A percentile compares a stretch with the other conserved stretches of the same genome.
Evolutionary conservation across 2,329 filamentous ascomycete species (phyloP).

Genomic region (Fusarium vanettenii): DNA sequence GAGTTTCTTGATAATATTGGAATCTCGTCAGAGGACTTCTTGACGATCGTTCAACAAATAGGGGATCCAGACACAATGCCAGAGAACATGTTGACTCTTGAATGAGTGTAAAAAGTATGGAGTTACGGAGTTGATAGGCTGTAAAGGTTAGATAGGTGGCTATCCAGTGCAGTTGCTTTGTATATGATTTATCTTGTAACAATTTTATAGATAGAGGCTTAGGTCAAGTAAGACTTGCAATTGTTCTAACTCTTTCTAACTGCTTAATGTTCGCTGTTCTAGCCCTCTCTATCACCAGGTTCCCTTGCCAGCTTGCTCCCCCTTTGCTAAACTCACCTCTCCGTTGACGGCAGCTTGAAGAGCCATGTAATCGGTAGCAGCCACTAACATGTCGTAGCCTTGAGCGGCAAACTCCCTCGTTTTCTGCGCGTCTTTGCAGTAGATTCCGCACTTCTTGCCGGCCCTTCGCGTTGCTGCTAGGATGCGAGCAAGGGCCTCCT

Average conservation of each 20-base stretch:
- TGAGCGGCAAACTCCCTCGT: slow-evolving; percentile 63
- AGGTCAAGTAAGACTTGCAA: neutral
- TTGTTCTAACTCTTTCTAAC: neutral
- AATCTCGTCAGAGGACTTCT: slow-evolving; percentile 53
- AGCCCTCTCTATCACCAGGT: neutral
- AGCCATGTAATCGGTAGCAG: slow-evolving; percentile 64
- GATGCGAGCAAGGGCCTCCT: slow-evolving; percentile 67
- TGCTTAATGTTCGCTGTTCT: neutral
- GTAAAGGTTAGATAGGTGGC: neutral
- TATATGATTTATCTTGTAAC: neutral
- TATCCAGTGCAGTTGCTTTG: neutral
- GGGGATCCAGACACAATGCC: slow-evolving; percentile 36
- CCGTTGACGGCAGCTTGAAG: slow-evolving; percentile 56
- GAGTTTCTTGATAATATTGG: slow-evolving; percentile 52
- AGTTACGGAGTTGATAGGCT: neutral
- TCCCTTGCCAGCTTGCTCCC: slow-evolving; percentile 27
- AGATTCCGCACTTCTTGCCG: slow-evolving; percentile 74
- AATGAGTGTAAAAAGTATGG: slow-evolving; percentile 8
- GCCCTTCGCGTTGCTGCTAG: slow-evolving; percentile 66
- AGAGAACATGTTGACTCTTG: slow-evolving; percentile 35
- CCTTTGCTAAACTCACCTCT: slow-evolving; percentile 59
- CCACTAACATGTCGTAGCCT: slow-evolving; percentile 70
- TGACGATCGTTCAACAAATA: slow-evolving; percentile 53
- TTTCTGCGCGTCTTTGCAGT: slow-evolving; percentile 64
- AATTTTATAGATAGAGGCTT: neutral